Base-by-base conservation (phyloP, 257 asterid genomes). In the Solanum chmielewskii region DNA sequence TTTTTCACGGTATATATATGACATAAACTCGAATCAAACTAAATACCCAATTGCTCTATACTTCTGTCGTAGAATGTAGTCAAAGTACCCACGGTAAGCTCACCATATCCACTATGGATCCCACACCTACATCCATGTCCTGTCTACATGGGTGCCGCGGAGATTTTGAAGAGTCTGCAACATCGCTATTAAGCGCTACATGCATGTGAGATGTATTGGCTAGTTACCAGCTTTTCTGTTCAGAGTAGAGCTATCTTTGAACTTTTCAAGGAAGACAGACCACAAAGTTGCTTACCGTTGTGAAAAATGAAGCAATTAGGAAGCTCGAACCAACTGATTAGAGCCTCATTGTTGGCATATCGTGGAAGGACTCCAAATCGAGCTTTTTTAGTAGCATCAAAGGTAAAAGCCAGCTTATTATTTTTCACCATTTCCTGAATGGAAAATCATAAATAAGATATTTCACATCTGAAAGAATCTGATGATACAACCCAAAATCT, bases 241-340 rank as follows among this genome's bases (percentile, higher is more conserved):
- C 68, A 9, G 31, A 82, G 16, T 33, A 85, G 31, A 56, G 20
- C 56, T 23, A 49, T 64, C 70, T 74, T 83, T 82, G 52, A 56
- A 16, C 69, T 23, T 31, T 33, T 49, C 59, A 44, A 77, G 87
- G 77, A 85, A 35, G 84, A 31, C 13, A 35, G 81, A 42, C 18
- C 20, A 87, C 29, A 83, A 81, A 68, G 89, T 29, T 86, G 84
- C 98, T 91, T 88, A 97, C 99, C 99, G 15, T 97, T 97, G 88
- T 97, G 99, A 91, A 96, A 97, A 84, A 97, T 95, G 95, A 95
- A 95, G 95, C 99, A 97, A 76, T 92, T 97, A 87, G 99, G 99
- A 89, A 97, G 98, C 93, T 97, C 99, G 86, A 97, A 97, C 99
- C 99, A 97, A 91, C 91, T 95, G 89, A 97, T 95, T 87, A 92